phyloP scores from a whole-genome alignment of 129 eudicot genomes.

The Smallanthus sonchifolius region DNA sequence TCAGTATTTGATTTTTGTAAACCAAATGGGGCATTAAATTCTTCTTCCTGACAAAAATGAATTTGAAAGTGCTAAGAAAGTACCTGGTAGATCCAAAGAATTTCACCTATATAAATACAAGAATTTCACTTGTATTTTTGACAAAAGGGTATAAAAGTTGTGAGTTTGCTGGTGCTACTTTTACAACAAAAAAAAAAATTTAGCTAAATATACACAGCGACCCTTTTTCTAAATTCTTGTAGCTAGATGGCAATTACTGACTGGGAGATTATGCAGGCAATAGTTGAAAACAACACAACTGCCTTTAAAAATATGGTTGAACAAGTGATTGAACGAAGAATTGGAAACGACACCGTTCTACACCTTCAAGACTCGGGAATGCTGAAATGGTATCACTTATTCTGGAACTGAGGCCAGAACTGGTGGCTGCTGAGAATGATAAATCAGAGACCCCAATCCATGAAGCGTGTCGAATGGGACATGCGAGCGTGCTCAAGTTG shows the following conservation, averaged over 20 bases:
- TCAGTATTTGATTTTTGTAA: too few species aligned
- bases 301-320: slow-evolving; percentile 6
- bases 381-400: slow-evolving; percentile 16
- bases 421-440: slow-evolving; percentile 6
- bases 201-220: neutral
- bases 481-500: neutral
- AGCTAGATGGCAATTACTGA: slow-evolving; percentile 7
- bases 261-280: slow-evolving; percentile 10
- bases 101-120: neutral
- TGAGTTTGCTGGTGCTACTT: too few species aligned
- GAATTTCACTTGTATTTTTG: neutral
- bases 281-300: slow-evolving; percentile 6
- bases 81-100: neutral
- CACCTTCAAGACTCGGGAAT: slow-evolving; percentile 19
- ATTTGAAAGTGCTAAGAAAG: neutral
- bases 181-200: too few species aligned
- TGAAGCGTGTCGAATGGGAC: slow-evolving; percentile 7
- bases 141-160: too few species aligned
- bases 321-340: slow-evolving; percentile 13
- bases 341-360: neutral
- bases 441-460: slow-evolving; percentile 14
- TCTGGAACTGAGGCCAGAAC: slow-evolving; percentile 10
- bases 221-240: neutral
- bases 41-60: neutral
- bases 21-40: too few species aligned